A percentile compares a stretch with the other conserved stretches of the same genome.
Evolutionary conservation across 176 grass and related monocot species (phyloP).

Genomic region (Pontederia paniculata): DNA sequence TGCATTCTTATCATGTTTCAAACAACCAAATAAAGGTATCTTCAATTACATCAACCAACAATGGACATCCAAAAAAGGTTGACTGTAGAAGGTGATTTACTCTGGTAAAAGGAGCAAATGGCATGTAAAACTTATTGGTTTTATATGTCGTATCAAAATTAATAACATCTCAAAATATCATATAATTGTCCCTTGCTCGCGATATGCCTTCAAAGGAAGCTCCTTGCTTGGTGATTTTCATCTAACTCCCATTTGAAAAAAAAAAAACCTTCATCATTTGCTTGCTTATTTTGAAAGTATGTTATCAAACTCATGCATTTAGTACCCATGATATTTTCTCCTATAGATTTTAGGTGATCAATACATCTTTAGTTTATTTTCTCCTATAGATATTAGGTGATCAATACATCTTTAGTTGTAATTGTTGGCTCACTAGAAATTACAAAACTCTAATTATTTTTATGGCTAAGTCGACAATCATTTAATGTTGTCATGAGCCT

Average conservation of each 20-base stretch:
- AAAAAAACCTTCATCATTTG: no score
- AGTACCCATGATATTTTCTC: no score
- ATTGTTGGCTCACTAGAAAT: no score
- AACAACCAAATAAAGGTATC: slow-evolving; percentile 56
- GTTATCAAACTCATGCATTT: neutral
- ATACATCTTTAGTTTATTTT: no score
- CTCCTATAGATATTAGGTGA: no score
- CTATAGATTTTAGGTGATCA: no score
- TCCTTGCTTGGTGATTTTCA: slow-evolving; percentile 39
- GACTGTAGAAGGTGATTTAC: slow-evolving; percentile 78
- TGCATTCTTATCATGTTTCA: slow-evolving; percentile 63
- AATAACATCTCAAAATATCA: slow-evolving; percentile 60
- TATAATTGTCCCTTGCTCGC: slow-evolving; percentile 57
- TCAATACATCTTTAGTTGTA: no score
- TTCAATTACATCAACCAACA: slow-evolving; percentile 44
- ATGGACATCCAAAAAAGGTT: slow-evolving; percentile 60
- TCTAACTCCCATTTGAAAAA: slow-evolving; percentile 17
- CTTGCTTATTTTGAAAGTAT: no score
- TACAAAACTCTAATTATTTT: no score
- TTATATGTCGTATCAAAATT: slow-evolving; percentile 63
- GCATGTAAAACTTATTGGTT: slow-evolving; percentile 56
- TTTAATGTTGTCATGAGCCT: no score
- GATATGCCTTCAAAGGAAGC: slow-evolving; percentile 80
- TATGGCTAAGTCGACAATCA: no score
- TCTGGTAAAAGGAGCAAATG: slow-evolving; percentile 58